Percentiles rank a stretch among this genome's conserved stretches.
phyloP scores from a whole-genome alignment of 2,329 filamentous ascomycete species.

The Fusarium sp. region DNA sequence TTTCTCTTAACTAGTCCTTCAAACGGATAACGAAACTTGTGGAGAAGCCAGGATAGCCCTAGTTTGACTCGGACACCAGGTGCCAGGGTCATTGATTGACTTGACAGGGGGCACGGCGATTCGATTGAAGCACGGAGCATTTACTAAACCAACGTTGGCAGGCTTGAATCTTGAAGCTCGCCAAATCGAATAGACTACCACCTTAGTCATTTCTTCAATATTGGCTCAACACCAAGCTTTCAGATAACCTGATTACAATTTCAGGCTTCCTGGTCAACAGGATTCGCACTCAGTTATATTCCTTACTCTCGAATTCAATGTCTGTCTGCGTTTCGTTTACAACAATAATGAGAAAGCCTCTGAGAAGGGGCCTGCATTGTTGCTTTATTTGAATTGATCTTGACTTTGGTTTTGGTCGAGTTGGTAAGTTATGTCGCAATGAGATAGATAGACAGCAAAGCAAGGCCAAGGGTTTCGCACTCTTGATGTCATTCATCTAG shows the following conservation, averaged over 20 bases:
- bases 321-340: neutral
- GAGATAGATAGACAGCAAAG: neutral
- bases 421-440: conserved; percentile 3
- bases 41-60: conserved; percentile 47
- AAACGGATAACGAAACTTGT: conserved; percentile 37
- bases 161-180: conserved; percentile 19
- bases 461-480: neutral
- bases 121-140: conserved; percentile 43
- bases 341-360: neutral
- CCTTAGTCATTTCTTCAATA: neutral
- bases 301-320: neutral
- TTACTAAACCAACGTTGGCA: conserved; percentile 44
- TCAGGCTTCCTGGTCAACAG: neutral
- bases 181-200: conserved; percentile 5
- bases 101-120: conserved; percentile 38
- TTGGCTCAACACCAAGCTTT: neutral
- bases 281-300: neutral
- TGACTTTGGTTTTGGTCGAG: neutral
- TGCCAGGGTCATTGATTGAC: conserved; percentile 41
- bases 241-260: neutral
- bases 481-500: neutral
- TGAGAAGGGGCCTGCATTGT: neutral
- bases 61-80: conserved; percentile 37
- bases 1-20: conserved; percentile 39
- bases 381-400: neutral